Evolutionary conservation across 2,329 filamentous ascomycete species (phyloP).

Genomic region (Cordyceps cateniannulata): DNA sequence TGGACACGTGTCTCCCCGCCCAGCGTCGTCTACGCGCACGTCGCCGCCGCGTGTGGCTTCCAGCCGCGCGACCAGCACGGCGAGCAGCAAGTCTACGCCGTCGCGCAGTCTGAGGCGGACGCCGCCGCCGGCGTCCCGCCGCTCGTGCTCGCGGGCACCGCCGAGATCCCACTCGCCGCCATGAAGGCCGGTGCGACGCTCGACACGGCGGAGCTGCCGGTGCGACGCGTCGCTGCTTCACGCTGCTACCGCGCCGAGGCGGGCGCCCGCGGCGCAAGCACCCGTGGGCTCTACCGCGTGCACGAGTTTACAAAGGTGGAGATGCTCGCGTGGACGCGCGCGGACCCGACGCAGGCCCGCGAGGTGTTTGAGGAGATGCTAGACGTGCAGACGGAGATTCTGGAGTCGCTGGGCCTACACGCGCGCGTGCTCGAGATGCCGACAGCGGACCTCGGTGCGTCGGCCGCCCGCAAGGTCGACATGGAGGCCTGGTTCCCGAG

Average conservation of each 20-base stretch:
- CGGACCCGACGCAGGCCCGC: constrained; percentile 42
- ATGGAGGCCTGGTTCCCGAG: constrained; percentile 94
- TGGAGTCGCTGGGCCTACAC: constrained; percentile 68
- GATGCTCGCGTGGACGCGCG: constrained; percentile 83
- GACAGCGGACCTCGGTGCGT: constrained; percentile 78
- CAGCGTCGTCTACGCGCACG: constrained; percentile 85
- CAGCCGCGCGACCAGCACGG: constrained; percentile 84
- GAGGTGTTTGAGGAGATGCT: constrained; percentile 79
- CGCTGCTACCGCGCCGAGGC: constrained; percentile 96
- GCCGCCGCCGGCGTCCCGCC: constrained; percentile 56
- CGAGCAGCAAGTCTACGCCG: constrained; percentile 85
- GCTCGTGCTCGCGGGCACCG: constrained; percentile 76
- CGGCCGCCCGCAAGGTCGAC: constrained; percentile 79
- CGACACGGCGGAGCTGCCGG: constrained; percentile 58
- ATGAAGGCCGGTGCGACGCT: constrained; percentile 75
- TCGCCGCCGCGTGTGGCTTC: constrained; percentile 87
- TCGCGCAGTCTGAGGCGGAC: constrained; percentile 62
- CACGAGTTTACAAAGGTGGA: constrained; percentile 99
- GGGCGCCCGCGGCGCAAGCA: constrained; percentile 80
- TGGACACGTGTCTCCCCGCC: constrained; percentile 82
- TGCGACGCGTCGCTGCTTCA: constrained; percentile 76
- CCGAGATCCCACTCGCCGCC: constrained; percentile 88
- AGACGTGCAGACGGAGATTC: constrained; percentile 77
- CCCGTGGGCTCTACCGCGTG: constrained; percentile 91
- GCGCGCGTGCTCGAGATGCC: constrained; percentile 94